Conservation (phyloP, 2,329 filamentous ascomycete species). For the Cucurbitaria berberidis region DNA sequence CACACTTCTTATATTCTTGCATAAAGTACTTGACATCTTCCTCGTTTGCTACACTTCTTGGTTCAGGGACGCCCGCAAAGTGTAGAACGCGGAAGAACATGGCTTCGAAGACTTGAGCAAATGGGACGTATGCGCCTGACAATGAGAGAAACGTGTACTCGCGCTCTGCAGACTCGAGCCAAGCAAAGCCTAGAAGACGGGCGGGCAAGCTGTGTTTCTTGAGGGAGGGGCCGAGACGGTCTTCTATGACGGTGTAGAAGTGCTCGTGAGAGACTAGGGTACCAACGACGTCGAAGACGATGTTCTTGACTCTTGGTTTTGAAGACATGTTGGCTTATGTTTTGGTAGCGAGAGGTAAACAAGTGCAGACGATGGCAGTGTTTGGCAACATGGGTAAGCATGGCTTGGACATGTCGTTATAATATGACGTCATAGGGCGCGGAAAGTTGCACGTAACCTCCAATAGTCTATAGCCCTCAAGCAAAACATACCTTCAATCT, state of each 20-base stretch:
- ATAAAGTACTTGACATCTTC: conserved; percentile 52
- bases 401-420: too few species aligned
- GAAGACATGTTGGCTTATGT: background rate
- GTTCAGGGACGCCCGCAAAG: conserved; percentile 53
- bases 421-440: too few species aligned
- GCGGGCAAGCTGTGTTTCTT: conserved; percentile 49
- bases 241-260: conserved; percentile 52
- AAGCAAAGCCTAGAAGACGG: conserved; percentile 54
- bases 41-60: conserved; percentile 51
- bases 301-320: conserved; percentile 9
- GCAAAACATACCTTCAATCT: too few species aligned
- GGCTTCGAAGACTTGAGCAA: conserved; percentile 51
- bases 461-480: too few species aligned
- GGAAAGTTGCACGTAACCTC: too few species aligned
- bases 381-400: too few species aligned
- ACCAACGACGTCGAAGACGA: conserved; percentile 54
- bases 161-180: conserved; percentile 56
- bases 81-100: conserved; percentile 59
- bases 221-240: conserved; percentile 52
- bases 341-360: too few species aligned
- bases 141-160: conserved; percentile 60
- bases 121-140: conserved; percentile 53
- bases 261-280: conserved; percentile 58
- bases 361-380: too few species aligned
- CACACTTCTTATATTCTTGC: conserved; percentile 44